These are phyloP conservation scores for Przewalskia tangutica DNA, from an alignment of 257 asterid genomes.

Conservation along the genomic window DNA sequence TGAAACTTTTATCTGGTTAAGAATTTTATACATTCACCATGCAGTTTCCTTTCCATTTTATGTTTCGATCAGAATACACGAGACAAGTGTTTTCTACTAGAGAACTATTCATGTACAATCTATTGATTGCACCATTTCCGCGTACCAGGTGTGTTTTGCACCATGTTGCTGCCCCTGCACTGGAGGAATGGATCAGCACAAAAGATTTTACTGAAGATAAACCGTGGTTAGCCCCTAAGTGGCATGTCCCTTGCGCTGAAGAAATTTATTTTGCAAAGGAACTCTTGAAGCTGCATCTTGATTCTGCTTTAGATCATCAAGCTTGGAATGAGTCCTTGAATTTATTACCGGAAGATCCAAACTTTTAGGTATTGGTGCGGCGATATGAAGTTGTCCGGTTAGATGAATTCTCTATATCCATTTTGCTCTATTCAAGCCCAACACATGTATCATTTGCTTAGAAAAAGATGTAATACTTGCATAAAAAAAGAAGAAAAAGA, in stretches of 20 bases:
- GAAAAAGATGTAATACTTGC: not conserved
- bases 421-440: not conserved
- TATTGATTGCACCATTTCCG: not conserved
- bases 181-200: constrained; percentile 84
- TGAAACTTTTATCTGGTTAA: not conserved
- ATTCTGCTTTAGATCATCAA: constrained; percentile 42
- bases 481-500: not conserved
- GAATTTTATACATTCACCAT: not conserved
- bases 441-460: not conserved
- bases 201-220: constrained; percentile 54
- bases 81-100: not conserved
- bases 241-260: constrained; percentile 84
- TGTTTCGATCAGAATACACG: not conserved
- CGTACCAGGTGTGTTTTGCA: constrained; percentile 52
- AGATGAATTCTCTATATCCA: not conserved
- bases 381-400: not conserved
- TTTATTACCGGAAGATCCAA: not conserved
- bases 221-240: constrained; percentile 54
- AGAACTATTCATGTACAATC: not conserved
- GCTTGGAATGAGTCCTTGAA: not conserved
- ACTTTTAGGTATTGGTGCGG: not conserved
- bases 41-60: not conserved
- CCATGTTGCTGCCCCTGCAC: constrained; percentile 49
- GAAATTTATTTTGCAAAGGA: constrained; percentile 87
- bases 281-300: constrained; percentile 74